phyloP scores from a whole-genome alignment of 768 basidiomycete genomes.

The Rhodotorula taiwanensis region DNA sequence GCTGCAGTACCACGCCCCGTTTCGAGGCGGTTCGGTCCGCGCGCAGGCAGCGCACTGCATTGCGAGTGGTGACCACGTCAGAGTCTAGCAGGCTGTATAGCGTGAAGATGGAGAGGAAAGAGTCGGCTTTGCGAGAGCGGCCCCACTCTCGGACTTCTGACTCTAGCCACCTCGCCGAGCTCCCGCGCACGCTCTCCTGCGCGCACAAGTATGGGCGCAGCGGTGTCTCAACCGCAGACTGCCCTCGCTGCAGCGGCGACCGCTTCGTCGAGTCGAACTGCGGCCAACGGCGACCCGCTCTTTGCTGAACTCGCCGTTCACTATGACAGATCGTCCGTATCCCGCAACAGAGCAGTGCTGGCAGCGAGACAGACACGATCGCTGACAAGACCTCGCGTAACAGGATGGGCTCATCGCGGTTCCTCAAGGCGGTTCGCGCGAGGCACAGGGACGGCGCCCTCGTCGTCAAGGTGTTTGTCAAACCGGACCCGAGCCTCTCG shows the following conservation, averaged over 20 bases:
- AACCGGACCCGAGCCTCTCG: slow-evolving; percentile 78
- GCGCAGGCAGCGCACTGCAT: slow-evolving; percentile 26
- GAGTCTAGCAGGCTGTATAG: no score
- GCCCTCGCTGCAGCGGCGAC: neutral
- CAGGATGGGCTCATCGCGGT: slow-evolving; percentile 65
- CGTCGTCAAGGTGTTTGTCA: slow-evolving; percentile 90
- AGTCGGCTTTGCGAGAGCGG: no score
- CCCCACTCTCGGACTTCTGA: no score
- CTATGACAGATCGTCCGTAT: slow-evolving; percentile 78
- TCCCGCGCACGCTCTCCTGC: neutral
- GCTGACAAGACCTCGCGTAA: no score
- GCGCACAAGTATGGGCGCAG: slow-evolving; percentile 9
- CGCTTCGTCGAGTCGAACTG: neutral
- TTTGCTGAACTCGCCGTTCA: slow-evolving; percentile 76
- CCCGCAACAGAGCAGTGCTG: no score
- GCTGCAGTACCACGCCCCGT: slow-evolving; percentile 9
- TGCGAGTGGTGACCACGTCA: neutral
- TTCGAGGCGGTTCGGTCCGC: neutral
- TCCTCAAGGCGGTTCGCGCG: slow-evolving; percentile 80
- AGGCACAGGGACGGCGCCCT: slow-evolving; percentile 70
- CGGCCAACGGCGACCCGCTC: slow-evolving; percentile 13
- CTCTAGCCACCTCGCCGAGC: no score
- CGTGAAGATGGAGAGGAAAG: no score
- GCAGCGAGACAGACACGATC: neutral
- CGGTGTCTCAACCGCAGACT: slow-evolving; percentile 6